A percentile compares a stretch with the other conserved stretches of the same genome.
Conservation (phyloP, 2,329 filamentous ascomycete species). For the Epichloe uncinata region DNA sequence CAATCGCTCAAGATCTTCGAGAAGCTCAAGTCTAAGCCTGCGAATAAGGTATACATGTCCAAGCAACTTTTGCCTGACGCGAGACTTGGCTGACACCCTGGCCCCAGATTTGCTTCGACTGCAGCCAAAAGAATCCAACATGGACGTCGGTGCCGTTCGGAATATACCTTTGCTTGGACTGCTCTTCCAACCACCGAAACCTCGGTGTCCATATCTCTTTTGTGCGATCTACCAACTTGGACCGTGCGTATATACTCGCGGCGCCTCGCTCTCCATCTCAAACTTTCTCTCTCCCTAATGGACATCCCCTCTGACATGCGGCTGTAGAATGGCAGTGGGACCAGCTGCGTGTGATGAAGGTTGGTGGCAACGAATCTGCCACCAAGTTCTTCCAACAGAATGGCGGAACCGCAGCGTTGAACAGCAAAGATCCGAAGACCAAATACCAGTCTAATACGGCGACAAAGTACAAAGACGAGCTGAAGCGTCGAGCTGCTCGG, state of each 20-base stretch:
- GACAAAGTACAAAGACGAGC: constrained; percentile 93
- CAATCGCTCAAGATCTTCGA: constrained; percentile 96
- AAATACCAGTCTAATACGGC: constrained; percentile 94
- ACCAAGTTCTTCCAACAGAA: constrained; percentile 98
- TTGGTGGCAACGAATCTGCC: constrained; percentile 93
- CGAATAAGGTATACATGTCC: constrained; percentile 62
- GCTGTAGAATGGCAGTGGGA: constrained; percentile 91
- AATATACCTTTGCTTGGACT: constrained; percentile 97
- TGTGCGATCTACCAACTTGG: constrained; percentile 94
- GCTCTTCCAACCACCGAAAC: constrained; percentile 92
- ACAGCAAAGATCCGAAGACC: constrained; percentile 91
- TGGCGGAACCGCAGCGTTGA: constrained; percentile 82
- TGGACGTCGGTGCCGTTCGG: constrained; percentile 97
- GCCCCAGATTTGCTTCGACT: constrained; percentile 88
- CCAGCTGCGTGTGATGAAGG: constrained; percentile 93
- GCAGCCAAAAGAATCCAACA: constrained; percentile 91
- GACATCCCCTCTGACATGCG: constrained; percentile 2
- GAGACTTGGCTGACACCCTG: not conserved
- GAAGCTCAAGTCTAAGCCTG: constrained; percentile 86
- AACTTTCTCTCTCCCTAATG: too few species aligned
- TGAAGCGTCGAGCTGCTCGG: constrained; percentile 69
- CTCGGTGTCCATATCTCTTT: constrained; percentile 98
- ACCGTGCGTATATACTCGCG: constrained; percentile 52
- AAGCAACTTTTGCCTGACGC: not conserved
- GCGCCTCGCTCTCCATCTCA: too few species aligned